Percentiles rank a stretch among this genome's conserved stretches.
Evolutionary conservation across 1,284 basidiomycete genomes (phyloP).

Genomic region (Irpex sp.): DNA sequence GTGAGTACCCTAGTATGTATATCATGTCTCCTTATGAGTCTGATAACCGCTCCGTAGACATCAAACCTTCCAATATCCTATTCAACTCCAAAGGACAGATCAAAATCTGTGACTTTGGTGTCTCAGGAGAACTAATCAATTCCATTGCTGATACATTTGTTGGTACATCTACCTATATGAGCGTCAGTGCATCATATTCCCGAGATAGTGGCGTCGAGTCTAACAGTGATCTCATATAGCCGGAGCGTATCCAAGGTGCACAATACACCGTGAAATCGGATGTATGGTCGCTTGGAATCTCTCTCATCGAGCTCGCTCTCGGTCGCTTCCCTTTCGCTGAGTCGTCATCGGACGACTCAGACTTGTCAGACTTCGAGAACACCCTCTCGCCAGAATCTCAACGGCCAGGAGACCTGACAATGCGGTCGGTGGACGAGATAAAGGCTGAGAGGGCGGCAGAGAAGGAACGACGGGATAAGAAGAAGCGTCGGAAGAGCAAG

Average conservation of each 20-base stretch:
- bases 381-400: conserved; percentile 52
- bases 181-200: conserved; percentile 57
- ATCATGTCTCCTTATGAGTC: neutral
- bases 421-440: conserved; percentile 28
- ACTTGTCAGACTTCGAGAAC: conserved; percentile 66
- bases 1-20: conserved; percentile 36
- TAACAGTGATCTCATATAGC: conserved; percentile 44
- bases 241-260: conserved; percentile 97
- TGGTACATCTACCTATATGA: conserved; percentile 99
- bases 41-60: conserved; percentile 56
- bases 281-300: conserved; percentile 95
- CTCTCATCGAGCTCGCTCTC: conserved; percentile 90
- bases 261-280: conserved; percentile 98
- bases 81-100: conserved; percentile 92
- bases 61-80: conserved; percentile 98
- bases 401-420: conserved; percentile 36
- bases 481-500: conserved; percentile 63
- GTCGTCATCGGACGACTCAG: conserved; percentile 58
- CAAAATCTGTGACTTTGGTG: conserved; percentile 99
- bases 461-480: conserved; percentile 40
- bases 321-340: conserved; percentile 92
- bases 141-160: conserved; percentile 99
- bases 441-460: conserved; percentile 38
- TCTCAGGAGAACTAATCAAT: conserved; percentile 98
- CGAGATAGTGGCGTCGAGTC: conserved; percentile 10